Evolutionary conservation across 2,329 filamentous ascomycete species (phyloP), one percentile per base, ranked within the genome.

Genomic region (Stylonectria norvegica): DNA sequence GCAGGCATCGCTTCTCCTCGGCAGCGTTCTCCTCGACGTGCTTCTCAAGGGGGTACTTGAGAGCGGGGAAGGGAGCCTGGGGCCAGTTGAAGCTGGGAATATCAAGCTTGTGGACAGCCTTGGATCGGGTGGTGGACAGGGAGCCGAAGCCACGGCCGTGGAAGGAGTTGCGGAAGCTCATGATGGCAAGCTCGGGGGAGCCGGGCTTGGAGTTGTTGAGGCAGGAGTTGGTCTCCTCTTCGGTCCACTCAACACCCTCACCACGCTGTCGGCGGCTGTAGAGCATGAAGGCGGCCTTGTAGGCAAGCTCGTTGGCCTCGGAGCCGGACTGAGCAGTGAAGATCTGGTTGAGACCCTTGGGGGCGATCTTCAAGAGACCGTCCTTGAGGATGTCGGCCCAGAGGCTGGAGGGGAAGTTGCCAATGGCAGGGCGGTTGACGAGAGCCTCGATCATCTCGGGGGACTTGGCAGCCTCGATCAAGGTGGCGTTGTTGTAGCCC

Each of bases 21-120:
- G 72, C 72, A 5, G 73, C 74, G 61, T 91, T 91, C 65, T 86
- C 85, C 43, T 78, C 72, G 5, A 67, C 75, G 60, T 86, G 73
- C 47, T 86, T 71, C 53, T 86, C 79, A 14, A 90, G 77, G 3
- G 86, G 86, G 66, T 90, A 90, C 65, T 86, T 86, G 50, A 88
- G 73, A 20, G 66, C 55, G n/a, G 86, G 86, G 73, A 91, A 91
- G 23, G 82, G 72, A n/a, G 86, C 85, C 66, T 87, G 84, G 37
- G 86, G 86, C 86, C 86, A 91, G 70, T 90, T 81, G 62, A 91
- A 91, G 45, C 86, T 83, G n/a, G 86, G 86, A 52, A 91, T 90
- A 61, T 91, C 86, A 52, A 91, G 74, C 67, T 91, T 91, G 73
- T 91, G 86, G 53, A 91, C 86, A 39, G 86, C 76, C 72, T 90